Evolutionary conservation across 805 yeast species (phyloP).

Genomic region (Cyberlindnera maritima): DNA sequence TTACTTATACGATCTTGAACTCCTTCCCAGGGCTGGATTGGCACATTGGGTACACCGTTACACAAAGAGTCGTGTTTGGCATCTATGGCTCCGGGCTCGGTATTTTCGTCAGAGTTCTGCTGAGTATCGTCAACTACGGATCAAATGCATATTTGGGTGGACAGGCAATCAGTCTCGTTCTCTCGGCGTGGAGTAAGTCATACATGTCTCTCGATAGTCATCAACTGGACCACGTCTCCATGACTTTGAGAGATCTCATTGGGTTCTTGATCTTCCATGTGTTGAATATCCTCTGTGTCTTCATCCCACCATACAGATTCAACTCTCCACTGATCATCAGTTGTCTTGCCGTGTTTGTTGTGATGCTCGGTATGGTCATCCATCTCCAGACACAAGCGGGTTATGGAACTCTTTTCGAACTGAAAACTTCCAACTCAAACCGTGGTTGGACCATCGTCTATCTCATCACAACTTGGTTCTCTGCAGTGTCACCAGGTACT

Average conservation of each 20-base stretch:
- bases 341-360: constrained; percentile 34
- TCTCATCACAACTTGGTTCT: constrained; percentile 37
- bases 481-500: constrained; percentile 39
- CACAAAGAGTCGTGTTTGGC: constrained; percentile 47
- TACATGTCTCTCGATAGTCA: constrained; percentile 22
- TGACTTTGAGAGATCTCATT: constrained; percentile 33
- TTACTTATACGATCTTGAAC: constrained; percentile 42
- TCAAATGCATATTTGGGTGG: constrained; percentile 47
- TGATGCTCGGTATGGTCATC: constrained; percentile 39
- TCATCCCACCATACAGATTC: constrained; percentile 41
- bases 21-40: constrained; percentile 47
- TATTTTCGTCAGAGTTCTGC: constrained; percentile 38
- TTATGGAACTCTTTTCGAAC: constrained; percentile 1
- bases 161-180: constrained; percentile 35
- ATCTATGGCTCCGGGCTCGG: constrained; percentile 43
- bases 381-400: constrained; percentile 21
- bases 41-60: constrained; percentile 47
- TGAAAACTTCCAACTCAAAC: neutral
- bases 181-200: constrained; percentile 40
- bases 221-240: neutral
- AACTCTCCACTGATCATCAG: constrained; percentile 33
- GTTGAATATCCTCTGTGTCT: constrained; percentile 37
- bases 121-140: constrained; percentile 48
- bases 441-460: constrained; percentile 38
- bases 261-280: constrained; percentile 44